Conservation (phyloP, 2,329 filamentous ascomycete species). For the Metarhizium rileyi region DNA sequence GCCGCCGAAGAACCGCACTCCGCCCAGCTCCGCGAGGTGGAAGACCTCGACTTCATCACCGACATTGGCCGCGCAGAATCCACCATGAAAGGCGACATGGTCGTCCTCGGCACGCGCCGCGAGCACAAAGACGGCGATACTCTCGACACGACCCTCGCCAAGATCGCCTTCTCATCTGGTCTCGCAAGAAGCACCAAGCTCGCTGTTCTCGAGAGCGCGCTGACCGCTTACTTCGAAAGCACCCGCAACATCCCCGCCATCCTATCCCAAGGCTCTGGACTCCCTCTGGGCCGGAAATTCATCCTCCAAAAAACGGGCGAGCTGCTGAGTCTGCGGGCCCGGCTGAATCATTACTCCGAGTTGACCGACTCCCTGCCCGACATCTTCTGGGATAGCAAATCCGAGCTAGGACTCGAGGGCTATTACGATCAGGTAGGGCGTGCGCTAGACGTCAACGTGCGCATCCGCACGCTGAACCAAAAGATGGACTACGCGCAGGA, state of each 20-base stretch:
- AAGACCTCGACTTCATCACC: conserved; percentile 79
- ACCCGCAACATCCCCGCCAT: conserved; percentile 74
- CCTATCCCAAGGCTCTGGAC: conserved; percentile 51
- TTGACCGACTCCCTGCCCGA: conserved; percentile 91
- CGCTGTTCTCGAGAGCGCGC: conserved; percentile 75
- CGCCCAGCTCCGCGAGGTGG: conserved; percentile 62
- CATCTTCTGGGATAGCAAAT: conserved; percentile 88
- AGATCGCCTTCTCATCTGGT: conserved; percentile 93
- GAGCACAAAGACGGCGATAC: conserved; percentile 34
- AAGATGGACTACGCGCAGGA: conserved; percentile 98
- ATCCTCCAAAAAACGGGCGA: conserved; percentile 92
- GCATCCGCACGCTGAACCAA: conserved; percentile 87
- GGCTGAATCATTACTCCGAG: conserved; percentile 94
- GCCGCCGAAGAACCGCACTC: conserved; percentile 70
- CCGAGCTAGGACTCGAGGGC: conserved; percentile 81
- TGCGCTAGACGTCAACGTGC: conserved; percentile 80
- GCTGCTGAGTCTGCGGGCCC: conserved; percentile 76
- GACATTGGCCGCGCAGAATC: conserved; percentile 66
- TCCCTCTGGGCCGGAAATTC: conserved; percentile 51
- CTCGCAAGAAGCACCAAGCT: conserved; percentile 89
- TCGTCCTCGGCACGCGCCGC: conserved; percentile 71
- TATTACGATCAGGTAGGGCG: conserved; percentile 93
- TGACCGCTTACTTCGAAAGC: conserved; percentile 77
- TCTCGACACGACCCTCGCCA: conserved; percentile 63
- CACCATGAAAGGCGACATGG: conserved; percentile 75